Conservation (phyloP, 352 stramenopile species). For the Phytophthora quininea region DNA sequence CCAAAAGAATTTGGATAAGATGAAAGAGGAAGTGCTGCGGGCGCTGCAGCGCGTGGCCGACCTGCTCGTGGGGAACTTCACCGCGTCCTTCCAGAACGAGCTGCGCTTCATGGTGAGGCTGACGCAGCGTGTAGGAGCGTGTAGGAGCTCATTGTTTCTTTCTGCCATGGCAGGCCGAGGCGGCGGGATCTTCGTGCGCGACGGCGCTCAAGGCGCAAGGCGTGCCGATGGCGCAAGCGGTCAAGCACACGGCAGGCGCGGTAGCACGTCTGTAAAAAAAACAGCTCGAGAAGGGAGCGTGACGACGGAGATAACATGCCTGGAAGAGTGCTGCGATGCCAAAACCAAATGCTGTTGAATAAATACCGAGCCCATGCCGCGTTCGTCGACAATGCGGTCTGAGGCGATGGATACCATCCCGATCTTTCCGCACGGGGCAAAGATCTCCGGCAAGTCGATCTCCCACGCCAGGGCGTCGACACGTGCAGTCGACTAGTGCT, state of each 20-base stretch:
- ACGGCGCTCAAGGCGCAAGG: conserved; percentile 67
- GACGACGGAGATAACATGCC: conserved; percentile 13
- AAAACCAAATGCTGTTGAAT: background rate
- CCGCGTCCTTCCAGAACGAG: conserved; percentile 85
- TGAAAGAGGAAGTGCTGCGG: conserved; percentile 71
- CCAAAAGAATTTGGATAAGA: conserved; percentile 12
- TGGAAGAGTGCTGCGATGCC: conserved; percentile 5
- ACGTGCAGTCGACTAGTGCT: conserved; percentile 5
- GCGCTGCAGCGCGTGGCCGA: conserved; percentile 70
- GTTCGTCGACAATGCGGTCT: background rate
- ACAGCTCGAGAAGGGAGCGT: conserved; percentile 1
- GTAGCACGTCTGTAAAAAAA: conserved; percentile 55
- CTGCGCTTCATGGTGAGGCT: conserved; percentile 79
- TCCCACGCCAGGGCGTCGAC: conserved; percentile 16
- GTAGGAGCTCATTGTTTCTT: background rate
- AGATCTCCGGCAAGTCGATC: background rate
- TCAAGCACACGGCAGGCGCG: conserved; percentile 73
- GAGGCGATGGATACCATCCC: conserved; percentile 14
- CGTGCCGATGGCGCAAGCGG: conserved; percentile 74
- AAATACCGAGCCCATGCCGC: conserved; percentile 1
- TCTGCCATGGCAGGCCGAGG: conserved; percentile 55
- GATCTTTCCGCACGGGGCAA: background rate
- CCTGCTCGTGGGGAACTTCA: conserved; percentile 84
- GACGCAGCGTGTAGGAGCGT: background rate
- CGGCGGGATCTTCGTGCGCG: conserved; percentile 60